Percentiles rank a stretch among this genome's conserved stretches.
Conservation (phyloP, 495 filamentous ascomycete species). For the Podospora appendiculata region DNA sequence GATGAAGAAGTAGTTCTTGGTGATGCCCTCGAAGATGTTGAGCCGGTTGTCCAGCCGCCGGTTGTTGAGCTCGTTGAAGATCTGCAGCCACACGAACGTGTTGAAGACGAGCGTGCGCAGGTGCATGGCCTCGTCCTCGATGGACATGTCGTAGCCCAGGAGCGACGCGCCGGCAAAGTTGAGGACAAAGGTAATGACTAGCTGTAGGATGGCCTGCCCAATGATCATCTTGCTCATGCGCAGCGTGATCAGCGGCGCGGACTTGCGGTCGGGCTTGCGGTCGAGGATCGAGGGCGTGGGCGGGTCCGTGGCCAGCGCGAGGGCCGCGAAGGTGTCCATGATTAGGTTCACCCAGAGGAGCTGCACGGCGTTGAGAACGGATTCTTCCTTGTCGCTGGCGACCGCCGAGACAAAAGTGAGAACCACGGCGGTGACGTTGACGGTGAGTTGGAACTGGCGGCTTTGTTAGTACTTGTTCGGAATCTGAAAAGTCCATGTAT, state of each 20-base stretch:
- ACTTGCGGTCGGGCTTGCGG: conserved; percentile 69
- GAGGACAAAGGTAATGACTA: conserved; percentile 66
- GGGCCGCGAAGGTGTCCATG: conserved; percentile 87
- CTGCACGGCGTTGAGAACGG: conserved; percentile 80
- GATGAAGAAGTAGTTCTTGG: conserved; percentile 74
- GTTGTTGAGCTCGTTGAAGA: conserved; percentile 83
- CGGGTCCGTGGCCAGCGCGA: conserved; percentile 80
- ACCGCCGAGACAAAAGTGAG: conserved; percentile 80
- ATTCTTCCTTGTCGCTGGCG: conserved; percentile 54
- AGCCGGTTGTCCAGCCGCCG: conserved; percentile 82
- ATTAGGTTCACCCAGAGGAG: conserved; percentile 90
- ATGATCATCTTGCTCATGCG: conserved; percentile 96
- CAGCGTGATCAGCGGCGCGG: conserved; percentile 62
- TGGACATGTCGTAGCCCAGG: conserved; percentile 29
- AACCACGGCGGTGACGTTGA: conserved; percentile 81
- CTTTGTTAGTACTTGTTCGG: not conserved
- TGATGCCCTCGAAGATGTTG: conserved; percentile 84
- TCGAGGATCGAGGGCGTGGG: conserved; percentile 70
- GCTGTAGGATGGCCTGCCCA: conserved; percentile 75
- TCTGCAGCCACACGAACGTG: conserved; percentile 93
- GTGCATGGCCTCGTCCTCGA: conserved; percentile 23
- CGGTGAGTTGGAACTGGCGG: conserved; percentile 77
- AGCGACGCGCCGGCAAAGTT: conserved; percentile 67
- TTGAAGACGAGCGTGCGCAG: conserved; percentile 79
- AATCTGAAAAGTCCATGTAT: too few relatives aligned